Evolutionary conservation across 169 alveolate genomes (phyloP).

Genomic region (Toxoplasma gondii): DNA sequence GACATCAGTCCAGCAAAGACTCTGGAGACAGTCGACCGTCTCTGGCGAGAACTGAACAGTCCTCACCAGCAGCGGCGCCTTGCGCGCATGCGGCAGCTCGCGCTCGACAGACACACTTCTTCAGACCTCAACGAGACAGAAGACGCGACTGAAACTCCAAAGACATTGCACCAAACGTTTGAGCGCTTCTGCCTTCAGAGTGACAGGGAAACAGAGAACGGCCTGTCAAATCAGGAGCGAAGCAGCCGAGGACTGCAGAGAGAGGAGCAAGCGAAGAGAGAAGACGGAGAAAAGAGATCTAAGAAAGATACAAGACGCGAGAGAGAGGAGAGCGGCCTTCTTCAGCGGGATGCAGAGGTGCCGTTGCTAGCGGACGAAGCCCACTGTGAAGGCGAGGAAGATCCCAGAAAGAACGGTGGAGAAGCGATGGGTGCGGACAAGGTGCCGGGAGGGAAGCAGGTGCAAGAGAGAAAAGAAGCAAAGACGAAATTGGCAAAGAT

Average conservation of each 20-base stretch:
- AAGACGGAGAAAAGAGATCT: neutral
- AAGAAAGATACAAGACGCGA: neutral
- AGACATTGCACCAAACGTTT: neutral
- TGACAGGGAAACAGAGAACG: no score
- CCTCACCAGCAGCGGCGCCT: slow-evolving; percentile 31
- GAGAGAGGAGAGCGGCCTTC: no score
- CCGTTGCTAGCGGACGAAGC: no score
- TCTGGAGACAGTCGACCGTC: neutral
- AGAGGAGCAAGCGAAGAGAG: neutral
- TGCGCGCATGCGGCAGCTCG: neutral
- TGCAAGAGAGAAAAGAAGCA: neutral
- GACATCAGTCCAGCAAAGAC: neutral
- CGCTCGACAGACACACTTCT: neutral
- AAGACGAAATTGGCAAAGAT: neutral
- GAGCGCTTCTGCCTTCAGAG: neutral
- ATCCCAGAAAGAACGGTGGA: no score
- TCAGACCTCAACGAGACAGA: neutral
- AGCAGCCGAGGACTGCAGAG: neutral
- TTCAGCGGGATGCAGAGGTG: no score
- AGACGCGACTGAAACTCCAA: neutral
- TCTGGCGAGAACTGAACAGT: slow-evolving; percentile 21
- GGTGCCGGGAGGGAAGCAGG: neutral
- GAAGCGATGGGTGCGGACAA: neutral
- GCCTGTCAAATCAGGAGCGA: neutral
- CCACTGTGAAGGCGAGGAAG: no score